These are phyloP conservation scores for Nicotiana benthamiana DNA, from an alignment of 257 asterid genomes.

Conservation along the genomic window DNA sequence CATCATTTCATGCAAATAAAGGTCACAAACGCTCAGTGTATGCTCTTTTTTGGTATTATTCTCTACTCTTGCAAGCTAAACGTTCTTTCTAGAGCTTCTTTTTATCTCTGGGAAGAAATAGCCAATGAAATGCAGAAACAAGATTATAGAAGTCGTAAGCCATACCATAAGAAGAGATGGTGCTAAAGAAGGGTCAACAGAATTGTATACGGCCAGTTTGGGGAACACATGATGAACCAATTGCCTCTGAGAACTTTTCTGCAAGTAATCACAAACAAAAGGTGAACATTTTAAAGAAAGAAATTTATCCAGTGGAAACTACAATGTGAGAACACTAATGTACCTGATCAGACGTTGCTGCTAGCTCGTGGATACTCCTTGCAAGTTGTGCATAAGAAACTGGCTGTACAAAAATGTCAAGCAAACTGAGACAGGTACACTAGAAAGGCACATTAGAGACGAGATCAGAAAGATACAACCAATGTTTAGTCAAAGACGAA, in stretches of 20 bases:
- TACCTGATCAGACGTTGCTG: slow-evolving; percentile 97
- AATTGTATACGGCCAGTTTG: slow-evolving; percentile 97
- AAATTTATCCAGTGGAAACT: not conserved
- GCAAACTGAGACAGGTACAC: slow-evolving; percentile 16
- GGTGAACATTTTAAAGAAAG: slow-evolving; percentile 7
- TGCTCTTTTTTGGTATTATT: not conserved
- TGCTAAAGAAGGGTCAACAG: slow-evolving; percentile 97
- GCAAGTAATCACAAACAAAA: slow-evolving; percentile 23
- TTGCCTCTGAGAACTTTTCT: slow-evolving; percentile 97
- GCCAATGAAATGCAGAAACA: not conserved
- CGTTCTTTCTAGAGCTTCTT: not conserved
- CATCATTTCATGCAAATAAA: not conserved
- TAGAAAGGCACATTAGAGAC: not conserved
- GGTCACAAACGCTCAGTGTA: not conserved
- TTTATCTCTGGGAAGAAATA: not conserved
- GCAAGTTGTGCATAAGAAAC: slow-evolving; percentile 99
- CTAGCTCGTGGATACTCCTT: slow-evolving; percentile 96
- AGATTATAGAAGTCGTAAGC: not conserved
- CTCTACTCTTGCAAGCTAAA: not conserved
- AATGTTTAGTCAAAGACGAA: not conserved
- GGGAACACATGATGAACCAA: slow-evolving; percentile 93
- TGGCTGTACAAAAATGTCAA: slow-evolving; percentile 42
- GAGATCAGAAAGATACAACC: not conserved
- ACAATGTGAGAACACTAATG: slow-evolving; percentile 5
- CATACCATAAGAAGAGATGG: slow-evolving; percentile 97